These are phyloP conservation scores for Colletotrichum scovillei DNA, from an alignment of 2,329 filamentous ascomycete species.

Conservation along the genomic window DNA sequence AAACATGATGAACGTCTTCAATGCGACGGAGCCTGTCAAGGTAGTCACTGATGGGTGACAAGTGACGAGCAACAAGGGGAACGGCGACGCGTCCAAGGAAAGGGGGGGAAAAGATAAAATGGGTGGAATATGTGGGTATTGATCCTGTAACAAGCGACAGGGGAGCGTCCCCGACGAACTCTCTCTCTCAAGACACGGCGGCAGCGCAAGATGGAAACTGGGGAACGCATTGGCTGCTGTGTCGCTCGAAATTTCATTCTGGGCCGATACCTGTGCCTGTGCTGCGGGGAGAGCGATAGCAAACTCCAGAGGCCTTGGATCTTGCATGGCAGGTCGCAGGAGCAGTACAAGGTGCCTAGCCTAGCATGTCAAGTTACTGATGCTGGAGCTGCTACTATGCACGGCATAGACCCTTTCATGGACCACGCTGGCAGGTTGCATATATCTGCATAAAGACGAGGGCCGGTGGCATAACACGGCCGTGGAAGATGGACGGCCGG, in stretches of 20 bases:
- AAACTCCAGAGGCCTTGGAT: neutral
- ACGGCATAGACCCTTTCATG: neutral
- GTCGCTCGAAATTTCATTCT: slow-evolving; percentile 31
- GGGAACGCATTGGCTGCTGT: slow-evolving; percentile 27
- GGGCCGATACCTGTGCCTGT: slow-evolving; percentile 6
- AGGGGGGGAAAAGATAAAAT: slow-evolving; percentile 5
- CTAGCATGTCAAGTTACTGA: neutral
- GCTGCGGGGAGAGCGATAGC: slow-evolving; percentile 16
- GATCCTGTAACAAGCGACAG: slow-evolving; percentile 20
- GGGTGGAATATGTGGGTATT: slow-evolving; percentile 7
- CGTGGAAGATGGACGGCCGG: neutral
- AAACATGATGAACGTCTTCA: slow-evolving; percentile 20
- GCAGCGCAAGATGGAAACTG: slow-evolving; percentile 17
- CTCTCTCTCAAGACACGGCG: slow-evolving; percentile 1
- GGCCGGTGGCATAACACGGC: neutral
- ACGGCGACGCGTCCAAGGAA: slow-evolving; percentile 12
- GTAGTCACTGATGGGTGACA: neutral
- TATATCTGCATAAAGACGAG: neutral
- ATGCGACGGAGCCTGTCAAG: slow-evolving; percentile 17
- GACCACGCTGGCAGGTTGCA: neutral
- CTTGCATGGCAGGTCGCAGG: neutral
- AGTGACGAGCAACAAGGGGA: neutral
- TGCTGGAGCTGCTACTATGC: neutral
- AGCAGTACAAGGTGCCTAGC: neutral
- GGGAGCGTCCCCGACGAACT: slow-evolving; percentile 1